phyloP scores from a whole-genome alignment of 306 rosid species.

The Sicyos baderoa region DNA sequence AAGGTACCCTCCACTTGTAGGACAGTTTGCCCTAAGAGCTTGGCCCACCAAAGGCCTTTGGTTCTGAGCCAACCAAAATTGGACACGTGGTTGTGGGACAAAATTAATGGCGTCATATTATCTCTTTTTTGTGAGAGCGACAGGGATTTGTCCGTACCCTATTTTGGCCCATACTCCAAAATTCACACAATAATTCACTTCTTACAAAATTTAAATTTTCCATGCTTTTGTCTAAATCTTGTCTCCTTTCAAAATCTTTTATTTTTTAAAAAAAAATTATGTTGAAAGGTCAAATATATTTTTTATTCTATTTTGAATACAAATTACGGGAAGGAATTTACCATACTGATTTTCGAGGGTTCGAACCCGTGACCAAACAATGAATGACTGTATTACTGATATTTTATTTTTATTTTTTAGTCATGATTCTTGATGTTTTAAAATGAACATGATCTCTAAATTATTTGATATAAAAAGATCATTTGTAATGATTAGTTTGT shows the following conservation, averaged over 20 bases:
- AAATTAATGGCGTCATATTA: neutral
- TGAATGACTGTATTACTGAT: too few relatives aligned
- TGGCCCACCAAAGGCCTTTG: neutral
- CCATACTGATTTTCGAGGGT: too few relatives aligned
- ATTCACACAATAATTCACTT: neutral
- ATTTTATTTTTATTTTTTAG: too few relatives aligned
- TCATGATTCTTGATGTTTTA: too few relatives aligned
- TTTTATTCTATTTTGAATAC: too few relatives aligned
- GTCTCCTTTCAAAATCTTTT: neutral
- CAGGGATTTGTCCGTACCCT: conserved; percentile 7
- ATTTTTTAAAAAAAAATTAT: too few relatives aligned
- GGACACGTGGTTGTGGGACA: neutral
- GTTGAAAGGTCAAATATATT: too few relatives aligned
- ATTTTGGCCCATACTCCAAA: neutral
- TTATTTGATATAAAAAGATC: too few relatives aligned
- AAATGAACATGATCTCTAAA: too few relatives aligned
- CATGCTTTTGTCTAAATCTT: neutral
- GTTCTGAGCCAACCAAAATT: neutral
- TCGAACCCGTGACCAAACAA: too few relatives aligned
- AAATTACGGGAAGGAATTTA: too few relatives aligned
- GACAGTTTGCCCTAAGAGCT: neutral
- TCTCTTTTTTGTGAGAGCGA: neutral
- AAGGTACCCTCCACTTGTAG: neutral
- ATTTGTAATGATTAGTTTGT: too few relatives aligned
- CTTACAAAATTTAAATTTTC: neutral